A percentile compares a stretch with the other conserved stretches of the same genome.
phyloP scores from a whole-genome alignment of 257 asterid genomes.

The Catharanthus roseus region DNA sequence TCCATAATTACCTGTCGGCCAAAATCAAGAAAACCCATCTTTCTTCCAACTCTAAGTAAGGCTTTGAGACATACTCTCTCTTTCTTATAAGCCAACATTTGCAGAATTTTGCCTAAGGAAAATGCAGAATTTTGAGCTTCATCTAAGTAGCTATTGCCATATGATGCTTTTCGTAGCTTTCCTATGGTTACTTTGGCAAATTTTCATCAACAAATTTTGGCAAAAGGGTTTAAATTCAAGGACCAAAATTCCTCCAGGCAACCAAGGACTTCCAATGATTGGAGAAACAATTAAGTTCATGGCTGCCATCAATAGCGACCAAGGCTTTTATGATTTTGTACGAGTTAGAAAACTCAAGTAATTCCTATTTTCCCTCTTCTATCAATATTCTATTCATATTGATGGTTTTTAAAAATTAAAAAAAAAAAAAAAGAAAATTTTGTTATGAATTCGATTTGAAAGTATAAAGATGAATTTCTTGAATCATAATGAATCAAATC shows the following conservation, averaged over 20 bases:
- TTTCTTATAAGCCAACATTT: too few relatives aligned
- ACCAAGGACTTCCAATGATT: not conserved
- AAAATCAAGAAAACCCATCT: not conserved
- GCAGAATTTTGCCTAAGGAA: not conserved
- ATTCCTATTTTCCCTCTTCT: not conserved
- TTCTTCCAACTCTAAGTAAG: too few relatives aligned
- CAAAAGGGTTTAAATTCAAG: not conserved
- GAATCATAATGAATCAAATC: too few relatives aligned
- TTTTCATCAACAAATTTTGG: not conserved
- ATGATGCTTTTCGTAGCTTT: not conserved
- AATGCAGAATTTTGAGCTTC: not conserved
- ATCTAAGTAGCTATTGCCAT: not conserved
- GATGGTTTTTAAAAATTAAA: too few relatives aligned
- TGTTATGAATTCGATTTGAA: too few relatives aligned
- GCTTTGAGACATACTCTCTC: too few relatives aligned
- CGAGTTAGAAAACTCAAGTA: not conserved
- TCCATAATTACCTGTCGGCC: conserved; percentile 2
- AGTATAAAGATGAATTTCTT: too few relatives aligned
- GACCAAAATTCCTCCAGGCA: not conserved
- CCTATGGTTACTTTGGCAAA: not conserved
- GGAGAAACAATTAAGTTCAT: conserved; percentile 4
- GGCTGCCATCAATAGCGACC: conserved; percentile 1
- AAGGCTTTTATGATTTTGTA: conserved; percentile 3
- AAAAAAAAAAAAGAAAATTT: too few relatives aligned
- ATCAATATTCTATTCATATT: too few relatives aligned